phyloP scores from a whole-genome alignment of 2,329 filamentous ascomycete species.

The Cladosporium oxysporum region DNA sequence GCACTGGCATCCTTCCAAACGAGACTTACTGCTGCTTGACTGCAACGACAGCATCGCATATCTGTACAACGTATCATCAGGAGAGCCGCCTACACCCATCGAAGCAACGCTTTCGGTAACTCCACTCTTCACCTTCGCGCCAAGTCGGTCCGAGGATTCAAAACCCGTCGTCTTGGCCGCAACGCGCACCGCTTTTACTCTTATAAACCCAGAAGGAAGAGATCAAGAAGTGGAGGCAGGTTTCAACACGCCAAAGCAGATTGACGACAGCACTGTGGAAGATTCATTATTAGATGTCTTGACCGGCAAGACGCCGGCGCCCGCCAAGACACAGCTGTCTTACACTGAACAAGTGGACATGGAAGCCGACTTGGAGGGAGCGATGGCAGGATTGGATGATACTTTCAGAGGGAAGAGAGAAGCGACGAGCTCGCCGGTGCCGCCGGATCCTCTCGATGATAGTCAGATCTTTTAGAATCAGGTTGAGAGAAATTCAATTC shows the following conservation, averaged over 20 bases:
- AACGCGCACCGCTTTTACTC: constrained; percentile 40
- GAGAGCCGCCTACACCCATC: constrained; percentile 27
- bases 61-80: constrained; percentile 37
- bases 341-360: constrained; percentile 36
- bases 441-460: constrained; percentile 37
- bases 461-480: constrained; percentile 36
- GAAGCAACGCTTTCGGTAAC: constrained; percentile 21
- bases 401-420: constrained; percentile 44
- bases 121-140: constrained; percentile 27
- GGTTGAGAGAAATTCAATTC: not conserved
- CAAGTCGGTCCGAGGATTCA: not conserved
- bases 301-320: constrained; percentile 47
- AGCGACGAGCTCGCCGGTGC: not conserved
- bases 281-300: constrained; percentile 52
- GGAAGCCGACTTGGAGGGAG: constrained; percentile 35
- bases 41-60: constrained; percentile 44
- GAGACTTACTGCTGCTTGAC: constrained; percentile 45
- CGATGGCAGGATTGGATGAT: constrained; percentile 42
- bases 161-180: constrained; percentile 41
- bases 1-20: constrained; percentile 45
- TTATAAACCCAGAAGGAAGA: constrained; percentile 45
- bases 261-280: constrained; percentile 43
- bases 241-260: constrained; percentile 24
- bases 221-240: constrained; percentile 26
- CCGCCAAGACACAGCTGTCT: constrained; percentile 34